These are phyloP conservation scores for Colletotrichum eremochloae DNA, from an alignment of 2,329 filamentous ascomycete species.

Conservation along the genomic window DNA sequence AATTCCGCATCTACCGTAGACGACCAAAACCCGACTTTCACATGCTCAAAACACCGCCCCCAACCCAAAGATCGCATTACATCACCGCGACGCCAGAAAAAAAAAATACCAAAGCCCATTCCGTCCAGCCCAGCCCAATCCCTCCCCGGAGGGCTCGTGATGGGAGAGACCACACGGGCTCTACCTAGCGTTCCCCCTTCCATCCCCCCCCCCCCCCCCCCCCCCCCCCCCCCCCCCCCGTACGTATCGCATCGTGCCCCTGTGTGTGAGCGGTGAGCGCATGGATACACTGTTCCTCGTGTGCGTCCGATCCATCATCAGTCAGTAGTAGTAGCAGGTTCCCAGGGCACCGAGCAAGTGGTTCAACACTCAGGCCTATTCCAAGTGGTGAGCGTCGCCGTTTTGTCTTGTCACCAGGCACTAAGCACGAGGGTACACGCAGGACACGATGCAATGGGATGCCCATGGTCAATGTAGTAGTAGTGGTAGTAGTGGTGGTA, in stretches of 20 bases:
- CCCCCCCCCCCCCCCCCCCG: neutral
- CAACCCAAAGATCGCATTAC: neutral
- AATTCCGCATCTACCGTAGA: no score
- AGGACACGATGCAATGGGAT: neutral
- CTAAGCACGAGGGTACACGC: neutral
- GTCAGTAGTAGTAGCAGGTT: conserved; percentile 10
- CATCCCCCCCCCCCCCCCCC: neutral
- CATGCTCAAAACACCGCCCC: conserved; percentile 4
- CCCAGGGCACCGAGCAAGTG: neutral
- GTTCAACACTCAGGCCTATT: neutral
- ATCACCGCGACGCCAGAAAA: neutral
- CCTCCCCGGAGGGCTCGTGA: neutral
- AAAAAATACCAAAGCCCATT: conserved; percentile 18
- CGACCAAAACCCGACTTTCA: conserved; percentile 15
- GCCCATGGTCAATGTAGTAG: no score
- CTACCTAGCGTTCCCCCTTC: no score
- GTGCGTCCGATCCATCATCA: conserved; percentile 22
- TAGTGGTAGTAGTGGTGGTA: no score
- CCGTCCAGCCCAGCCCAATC: conserved; percentile 3
- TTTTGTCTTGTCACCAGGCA: no score
- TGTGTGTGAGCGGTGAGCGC: conserved; percentile 30
- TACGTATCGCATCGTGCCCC: neutral
- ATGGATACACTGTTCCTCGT: conserved; percentile 3
- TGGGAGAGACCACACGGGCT: neutral
- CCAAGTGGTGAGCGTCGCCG: no score